These are phyloP conservation scores for Aspergillus panamensis DNA, from an alignment of 495 filamentous ascomycete species.

Conservation along the genomic window DNA sequence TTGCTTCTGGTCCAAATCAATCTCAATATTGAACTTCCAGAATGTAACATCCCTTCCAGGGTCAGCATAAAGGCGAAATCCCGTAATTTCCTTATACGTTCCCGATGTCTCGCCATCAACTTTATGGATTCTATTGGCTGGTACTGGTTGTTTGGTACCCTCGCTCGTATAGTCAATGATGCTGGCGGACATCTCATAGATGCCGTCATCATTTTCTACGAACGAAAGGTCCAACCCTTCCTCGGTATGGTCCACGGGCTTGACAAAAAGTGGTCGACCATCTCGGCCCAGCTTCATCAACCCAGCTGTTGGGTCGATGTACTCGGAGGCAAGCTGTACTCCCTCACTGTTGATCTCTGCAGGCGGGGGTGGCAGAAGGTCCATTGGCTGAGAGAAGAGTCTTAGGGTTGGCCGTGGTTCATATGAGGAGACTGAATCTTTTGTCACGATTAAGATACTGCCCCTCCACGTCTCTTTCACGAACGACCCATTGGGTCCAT, in stretches of 20 bases:
- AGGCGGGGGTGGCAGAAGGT: constrained; percentile 79
- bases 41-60: constrained; percentile 86
- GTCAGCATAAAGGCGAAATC: constrained; percentile 79
- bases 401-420: constrained; percentile 71
- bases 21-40: constrained; percentile 92
- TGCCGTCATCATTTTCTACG: constrained; percentile 72
- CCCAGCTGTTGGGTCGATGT: constrained; percentile 85
- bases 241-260: constrained; percentile 76
- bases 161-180: constrained; percentile 40
- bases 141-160: constrained; percentile 36
- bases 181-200: constrained; percentile 62
- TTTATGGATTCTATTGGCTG: constrained; percentile 41
- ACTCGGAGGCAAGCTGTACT: constrained; percentile 66
- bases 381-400: constrained; percentile 81
- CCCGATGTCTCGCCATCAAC: constrained; percentile 68
- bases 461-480: constrained; percentile 86
- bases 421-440: constrained; percentile 76
- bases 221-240: constrained; percentile 69
- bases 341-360: constrained; percentile 59
- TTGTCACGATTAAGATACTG: constrained; percentile 89
- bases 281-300: constrained; percentile 76
- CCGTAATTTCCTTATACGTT: constrained; percentile 75
- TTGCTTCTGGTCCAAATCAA: constrained; percentile 74
- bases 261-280: constrained; percentile 77
- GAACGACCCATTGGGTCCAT: constrained; percentile 35